These are phyloP conservation scores for Glonium stellatum DNA, from an alignment of 495 filamentous ascomycete species.

Conservation along the genomic window DNA sequence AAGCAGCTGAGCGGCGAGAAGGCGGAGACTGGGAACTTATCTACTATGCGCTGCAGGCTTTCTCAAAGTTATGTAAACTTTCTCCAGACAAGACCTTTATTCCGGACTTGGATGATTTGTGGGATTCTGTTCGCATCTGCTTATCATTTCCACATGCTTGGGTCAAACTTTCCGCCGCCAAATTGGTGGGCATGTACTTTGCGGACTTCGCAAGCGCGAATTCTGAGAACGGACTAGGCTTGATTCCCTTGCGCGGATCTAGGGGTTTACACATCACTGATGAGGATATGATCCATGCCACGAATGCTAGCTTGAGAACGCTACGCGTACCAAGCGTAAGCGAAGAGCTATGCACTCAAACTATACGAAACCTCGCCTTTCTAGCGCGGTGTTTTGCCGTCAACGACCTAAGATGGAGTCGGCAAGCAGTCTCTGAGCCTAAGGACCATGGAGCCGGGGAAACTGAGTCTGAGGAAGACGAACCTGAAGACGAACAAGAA, in stretches of 20 bases:
- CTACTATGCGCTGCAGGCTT: conserved; percentile 62
- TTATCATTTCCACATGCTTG: conserved; percentile 66
- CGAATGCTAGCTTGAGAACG: conserved; percentile 55
- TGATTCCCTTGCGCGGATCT: conserved; percentile 60
- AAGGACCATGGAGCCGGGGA: conserved; percentile 32
- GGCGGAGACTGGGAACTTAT: conserved; percentile 70
- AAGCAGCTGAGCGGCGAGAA: conserved; percentile 31
- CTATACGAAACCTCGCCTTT: conserved; percentile 70
- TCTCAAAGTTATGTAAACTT: conserved; percentile 59
- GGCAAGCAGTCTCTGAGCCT: conserved; percentile 34
- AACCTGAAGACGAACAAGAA: conserved; percentile 33
- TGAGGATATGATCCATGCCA: conserved; percentile 58
- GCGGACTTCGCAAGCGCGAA: conserved; percentile 66
- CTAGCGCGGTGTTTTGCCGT: conserved; percentile 61
- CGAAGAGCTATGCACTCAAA: conserved; percentile 63
- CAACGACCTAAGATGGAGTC: conserved; percentile 48
- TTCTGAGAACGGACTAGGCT: conserved; percentile 42
- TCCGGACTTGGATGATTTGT: conserved; percentile 49
- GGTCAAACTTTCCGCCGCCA: conserved; percentile 70
- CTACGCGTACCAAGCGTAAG: conserved; percentile 59
- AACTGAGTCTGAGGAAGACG: conserved; percentile 40
- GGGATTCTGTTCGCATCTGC: conserved; percentile 57
- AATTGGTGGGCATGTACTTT: conserved; percentile 68
- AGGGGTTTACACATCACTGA: conserved; percentile 59
- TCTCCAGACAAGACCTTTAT: conserved; percentile 57